phyloP scores from a whole-genome alignment of 108 stramenopile species.

The Schizochytrium sp. region DNA sequence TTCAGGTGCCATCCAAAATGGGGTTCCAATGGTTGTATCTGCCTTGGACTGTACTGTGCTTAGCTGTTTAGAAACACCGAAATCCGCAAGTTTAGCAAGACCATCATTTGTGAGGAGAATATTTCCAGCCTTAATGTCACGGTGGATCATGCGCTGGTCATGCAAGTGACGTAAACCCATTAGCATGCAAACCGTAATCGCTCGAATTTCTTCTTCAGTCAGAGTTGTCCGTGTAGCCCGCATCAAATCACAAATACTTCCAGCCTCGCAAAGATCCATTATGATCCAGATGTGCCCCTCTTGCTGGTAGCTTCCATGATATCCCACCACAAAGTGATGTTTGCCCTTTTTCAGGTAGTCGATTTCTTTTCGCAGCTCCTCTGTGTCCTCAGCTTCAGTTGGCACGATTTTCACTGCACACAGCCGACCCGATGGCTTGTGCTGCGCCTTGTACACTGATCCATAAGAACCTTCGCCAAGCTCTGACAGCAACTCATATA shows the following conservation, averaged over 20 bases:
- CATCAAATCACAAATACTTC: constrained; percentile 85
- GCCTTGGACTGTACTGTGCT: constrained; percentile 93
- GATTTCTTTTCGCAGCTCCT: constrained; percentile 90
- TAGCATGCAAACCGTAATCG: not conserved
- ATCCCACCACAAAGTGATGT: constrained; percentile 88
- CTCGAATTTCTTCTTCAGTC: constrained; percentile 77
- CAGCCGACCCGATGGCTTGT: constrained; percentile 16
- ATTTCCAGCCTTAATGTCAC: constrained; percentile 78
- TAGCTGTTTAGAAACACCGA: constrained; percentile 75
- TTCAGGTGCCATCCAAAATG: constrained; percentile 99
- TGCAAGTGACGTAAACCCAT: constrained; percentile 28
- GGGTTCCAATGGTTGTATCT: constrained; percentile 95
- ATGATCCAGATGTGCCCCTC: constrained; percentile 78
- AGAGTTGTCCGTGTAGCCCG: constrained; percentile 79
- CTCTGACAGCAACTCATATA: constrained; percentile 41
- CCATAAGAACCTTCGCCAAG: constrained; percentile 50
- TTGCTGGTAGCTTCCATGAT: constrained; percentile 84
- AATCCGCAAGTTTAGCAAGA: constrained; percentile 77
- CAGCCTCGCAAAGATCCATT: constrained; percentile 92
- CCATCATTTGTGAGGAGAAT: constrained; percentile 75
- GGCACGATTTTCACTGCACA: constrained; percentile 57
- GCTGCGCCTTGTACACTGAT: constrained; percentile 42
- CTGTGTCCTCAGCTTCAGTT: constrained; percentile 74
- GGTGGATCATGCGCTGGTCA: constrained; percentile 46
- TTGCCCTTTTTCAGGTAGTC: constrained; percentile 87